Evolutionary conservation across 176 grass and related monocot species (phyloP).

Genomic region (Eleusine coracana): DNA sequence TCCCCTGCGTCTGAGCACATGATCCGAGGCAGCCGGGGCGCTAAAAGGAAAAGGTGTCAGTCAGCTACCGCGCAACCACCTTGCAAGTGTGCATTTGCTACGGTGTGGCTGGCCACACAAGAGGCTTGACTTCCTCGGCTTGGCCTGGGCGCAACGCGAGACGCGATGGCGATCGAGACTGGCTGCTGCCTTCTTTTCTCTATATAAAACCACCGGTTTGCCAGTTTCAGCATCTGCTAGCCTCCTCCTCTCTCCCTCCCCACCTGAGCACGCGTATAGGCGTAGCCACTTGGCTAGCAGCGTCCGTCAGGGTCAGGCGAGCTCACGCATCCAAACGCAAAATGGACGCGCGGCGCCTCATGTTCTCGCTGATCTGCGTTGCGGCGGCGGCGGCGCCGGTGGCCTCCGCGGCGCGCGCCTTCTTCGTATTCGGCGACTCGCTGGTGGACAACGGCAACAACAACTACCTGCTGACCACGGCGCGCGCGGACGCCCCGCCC

Average conservation of each 20-base stretch:
- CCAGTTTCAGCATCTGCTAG: neutral
- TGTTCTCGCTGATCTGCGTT: neutral
- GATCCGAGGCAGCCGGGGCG: constrained; percentile 38
- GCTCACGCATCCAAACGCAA: neutral
- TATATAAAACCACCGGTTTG: constrained; percentile 25
- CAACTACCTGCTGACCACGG: constrained; percentile 83
- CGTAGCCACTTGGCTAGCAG: too few species aligned
- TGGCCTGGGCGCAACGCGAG: neutral
- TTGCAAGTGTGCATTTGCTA: constrained; percentile 45
- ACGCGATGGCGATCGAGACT: neutral
- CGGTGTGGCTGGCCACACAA: neutral
- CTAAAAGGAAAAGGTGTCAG: constrained; percentile 11
- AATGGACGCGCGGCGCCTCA: constrained; percentile 30
- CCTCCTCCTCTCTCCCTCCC: neutral
- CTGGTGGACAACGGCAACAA: constrained; percentile 98
- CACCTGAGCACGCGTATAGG: neutral
- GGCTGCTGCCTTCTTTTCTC: neutral
- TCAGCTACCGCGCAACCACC: constrained; percentile 42
- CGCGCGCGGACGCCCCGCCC: constrained; percentile 78
- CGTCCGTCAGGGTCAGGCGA: neutral
- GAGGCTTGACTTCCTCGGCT: too few species aligned
- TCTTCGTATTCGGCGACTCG: constrained; percentile 98
- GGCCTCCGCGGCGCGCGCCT: constrained; percentile 66
- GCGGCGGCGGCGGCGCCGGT: constrained; percentile 19
- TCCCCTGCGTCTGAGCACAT: constrained; percentile 28